A percentile compares a stretch with the other conserved stretches of the same genome.
phyloP scores from a whole-genome alignment of 805 yeast species.

The Kodamaea nitidulidarum region DNA sequence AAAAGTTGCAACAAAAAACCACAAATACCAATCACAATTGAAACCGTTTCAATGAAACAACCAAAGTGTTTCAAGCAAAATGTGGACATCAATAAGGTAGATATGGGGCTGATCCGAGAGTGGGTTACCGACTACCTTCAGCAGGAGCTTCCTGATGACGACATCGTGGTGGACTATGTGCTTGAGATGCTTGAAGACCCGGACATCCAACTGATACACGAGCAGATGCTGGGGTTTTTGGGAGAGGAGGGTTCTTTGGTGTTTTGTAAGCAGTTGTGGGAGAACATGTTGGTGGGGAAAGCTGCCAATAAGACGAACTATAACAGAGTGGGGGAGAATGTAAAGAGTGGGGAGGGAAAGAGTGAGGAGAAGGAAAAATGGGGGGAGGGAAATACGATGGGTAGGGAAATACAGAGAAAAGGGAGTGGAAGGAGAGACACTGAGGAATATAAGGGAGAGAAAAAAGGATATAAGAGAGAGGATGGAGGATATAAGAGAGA shows the following conservation, averaged over 20 bases:
- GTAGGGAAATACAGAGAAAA: too few relatives aligned
- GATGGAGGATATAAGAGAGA: too few relatives aligned
- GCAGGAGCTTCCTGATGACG: conserved; percentile 47
- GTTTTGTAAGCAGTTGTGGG: conserved; percentile 45
- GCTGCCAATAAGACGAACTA: conserved; percentile 3
- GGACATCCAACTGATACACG: conserved; percentile 37
- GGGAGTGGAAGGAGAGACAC: too few relatives aligned
- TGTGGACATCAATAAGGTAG: conserved; percentile 38
- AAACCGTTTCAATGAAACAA: conserved; percentile 16
- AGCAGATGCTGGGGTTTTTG: conserved; percentile 45
- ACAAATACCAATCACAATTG: not conserved
- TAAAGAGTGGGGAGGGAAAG: not conserved
- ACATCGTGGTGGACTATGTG: conserved; percentile 43
- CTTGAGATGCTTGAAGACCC: conserved; percentile 39
- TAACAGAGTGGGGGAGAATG: conserved; percentile 8
- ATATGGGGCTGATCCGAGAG: conserved; percentile 31
- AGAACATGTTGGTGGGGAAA: conserved; percentile 41
- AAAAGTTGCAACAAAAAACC: conserved; percentile 5
- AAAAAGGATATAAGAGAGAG: too few relatives aligned
- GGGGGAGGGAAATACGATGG: not conserved
- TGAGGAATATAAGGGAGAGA: too few relatives aligned
- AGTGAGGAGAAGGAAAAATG: conserved; percentile 9
- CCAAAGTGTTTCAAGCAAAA: conserved; percentile 32
- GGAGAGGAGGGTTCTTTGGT: conserved; percentile 34
- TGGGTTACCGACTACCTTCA: conserved; percentile 38